phyloP scores from a whole-genome alignment of 306 rosid genomes.

The Fragaria nilgerrensis region DNA sequence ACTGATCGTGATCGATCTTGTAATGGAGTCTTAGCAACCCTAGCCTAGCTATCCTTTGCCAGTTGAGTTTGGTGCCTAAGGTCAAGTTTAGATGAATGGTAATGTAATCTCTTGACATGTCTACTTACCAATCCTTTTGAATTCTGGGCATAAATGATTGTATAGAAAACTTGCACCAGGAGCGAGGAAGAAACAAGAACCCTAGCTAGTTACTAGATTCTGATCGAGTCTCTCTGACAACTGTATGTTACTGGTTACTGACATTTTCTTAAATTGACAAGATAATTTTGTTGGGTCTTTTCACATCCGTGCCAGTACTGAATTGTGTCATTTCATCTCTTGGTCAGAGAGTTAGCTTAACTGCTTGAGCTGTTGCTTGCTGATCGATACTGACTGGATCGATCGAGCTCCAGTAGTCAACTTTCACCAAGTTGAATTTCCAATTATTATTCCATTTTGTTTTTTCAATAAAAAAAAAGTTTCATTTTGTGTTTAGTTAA shows the following conservation, averaged over 20 bases:
- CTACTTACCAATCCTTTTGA: background rate
- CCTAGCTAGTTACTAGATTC: background rate
- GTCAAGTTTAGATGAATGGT: no score
- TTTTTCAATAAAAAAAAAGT: background rate
- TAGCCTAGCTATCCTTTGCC: no score
- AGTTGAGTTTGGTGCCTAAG: no score
- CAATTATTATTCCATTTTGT: background rate
- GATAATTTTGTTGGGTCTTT: background rate
- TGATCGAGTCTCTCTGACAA: background rate
- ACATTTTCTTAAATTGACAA: constrained; percentile 1
- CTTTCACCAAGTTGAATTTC: background rate
- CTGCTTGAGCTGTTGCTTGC: background rate
- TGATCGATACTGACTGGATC: background rate
- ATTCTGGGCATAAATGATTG: background rate
- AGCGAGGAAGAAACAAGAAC: background rate
- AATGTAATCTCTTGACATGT: background rate
- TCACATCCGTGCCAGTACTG: background rate
- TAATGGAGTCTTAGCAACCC: no score
- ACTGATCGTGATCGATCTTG: no score
- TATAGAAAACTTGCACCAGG: background rate
- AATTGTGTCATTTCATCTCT: background rate
- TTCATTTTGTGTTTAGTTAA: no score
- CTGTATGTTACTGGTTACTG: background rate
- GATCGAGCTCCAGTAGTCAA: background rate
- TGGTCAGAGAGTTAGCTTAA: background rate